These are phyloP conservation scores for Phoenix roebelenii DNA, from an alignment of 176 grass and related monocot genomes.

Conservation along the genomic window DNA sequence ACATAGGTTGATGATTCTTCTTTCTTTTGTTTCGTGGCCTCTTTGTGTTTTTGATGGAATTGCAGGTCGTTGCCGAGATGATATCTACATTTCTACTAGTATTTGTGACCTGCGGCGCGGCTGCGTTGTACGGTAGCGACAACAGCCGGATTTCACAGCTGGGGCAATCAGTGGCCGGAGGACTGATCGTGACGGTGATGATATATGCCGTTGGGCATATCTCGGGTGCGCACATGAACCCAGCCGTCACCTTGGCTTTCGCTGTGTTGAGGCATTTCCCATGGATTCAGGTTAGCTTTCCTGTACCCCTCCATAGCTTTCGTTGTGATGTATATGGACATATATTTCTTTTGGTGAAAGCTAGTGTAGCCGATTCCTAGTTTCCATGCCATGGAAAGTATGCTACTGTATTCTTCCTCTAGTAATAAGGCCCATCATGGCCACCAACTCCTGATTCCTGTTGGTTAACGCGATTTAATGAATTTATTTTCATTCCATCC, in stretches of 20 bases:
- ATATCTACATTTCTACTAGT: constrained; percentile 82
- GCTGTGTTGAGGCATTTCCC: constrained; percentile 80
- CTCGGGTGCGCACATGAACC: constrained; percentile 99
- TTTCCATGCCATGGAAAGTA: too few species aligned
- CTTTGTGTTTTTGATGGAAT: background rate
- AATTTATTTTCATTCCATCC: too few species aligned
- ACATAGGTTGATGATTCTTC: background rate
- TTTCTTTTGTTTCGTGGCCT: background rate
- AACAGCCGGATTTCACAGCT: constrained; percentile 57
- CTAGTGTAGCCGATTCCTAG: too few species aligned
- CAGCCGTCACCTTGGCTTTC: constrained; percentile 86
- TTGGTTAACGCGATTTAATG: too few species aligned
- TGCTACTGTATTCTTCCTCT: too few species aligned
- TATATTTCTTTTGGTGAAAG: background rate
- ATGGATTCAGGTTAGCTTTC: constrained; percentile 60
- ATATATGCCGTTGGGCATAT: constrained; percentile 96
- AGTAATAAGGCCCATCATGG: too few species aligned
- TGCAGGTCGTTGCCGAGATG: constrained; percentile 71
- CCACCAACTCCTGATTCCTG: too few species aligned
- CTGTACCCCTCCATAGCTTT: background rate
- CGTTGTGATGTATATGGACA: background rate
- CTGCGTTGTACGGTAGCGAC: constrained; percentile 40
- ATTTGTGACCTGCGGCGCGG: constrained; percentile 71
- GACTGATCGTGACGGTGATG: constrained; percentile 93
- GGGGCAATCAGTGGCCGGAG: constrained; percentile 78